These are phyloP conservation scores for Apiospora hydei DNA, from an alignment of 2,329 filamentous ascomycete genomes.

Conservation along the genomic window DNA sequence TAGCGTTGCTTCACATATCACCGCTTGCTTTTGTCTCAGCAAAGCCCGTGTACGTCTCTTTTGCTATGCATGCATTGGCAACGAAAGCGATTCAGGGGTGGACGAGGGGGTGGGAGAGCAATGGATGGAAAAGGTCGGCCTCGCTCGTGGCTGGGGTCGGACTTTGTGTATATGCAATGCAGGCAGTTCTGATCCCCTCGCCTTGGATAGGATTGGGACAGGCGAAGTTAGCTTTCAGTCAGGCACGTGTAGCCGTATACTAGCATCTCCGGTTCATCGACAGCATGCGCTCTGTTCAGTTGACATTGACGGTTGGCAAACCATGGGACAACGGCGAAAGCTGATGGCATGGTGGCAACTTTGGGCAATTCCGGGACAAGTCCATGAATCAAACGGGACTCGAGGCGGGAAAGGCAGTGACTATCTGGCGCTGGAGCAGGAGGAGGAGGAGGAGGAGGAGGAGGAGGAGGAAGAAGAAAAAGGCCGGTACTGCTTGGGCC, in stretches of 20 bases:
- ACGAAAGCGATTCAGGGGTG: background rate
- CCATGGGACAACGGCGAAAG: conserved; percentile 1
- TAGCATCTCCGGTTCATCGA: background rate
- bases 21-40: background rate
- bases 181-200: background rate
- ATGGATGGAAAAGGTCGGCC: background rate
- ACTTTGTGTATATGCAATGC: conserved; percentile 1
- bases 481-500: background rate
- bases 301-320: background rate
- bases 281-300: background rate
- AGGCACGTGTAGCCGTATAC: background rate
- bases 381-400: background rate
- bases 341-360: background rate
- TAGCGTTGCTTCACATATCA: background rate
- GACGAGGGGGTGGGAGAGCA: background rate
- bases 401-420: too few relatives aligned
- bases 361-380: background rate
- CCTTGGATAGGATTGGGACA: background rate
- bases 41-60: background rate
- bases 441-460: too few relatives aligned
- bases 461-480: background rate
- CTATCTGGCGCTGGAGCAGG: background rate
- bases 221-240: background rate
- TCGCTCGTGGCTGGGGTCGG: background rate
- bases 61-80: background rate